These are phyloP conservation scores for Phialemonium atrogriseum DNA, from an alignment of 2,329 filamentous ascomycete genomes.

Conservation along the genomic window DNA sequence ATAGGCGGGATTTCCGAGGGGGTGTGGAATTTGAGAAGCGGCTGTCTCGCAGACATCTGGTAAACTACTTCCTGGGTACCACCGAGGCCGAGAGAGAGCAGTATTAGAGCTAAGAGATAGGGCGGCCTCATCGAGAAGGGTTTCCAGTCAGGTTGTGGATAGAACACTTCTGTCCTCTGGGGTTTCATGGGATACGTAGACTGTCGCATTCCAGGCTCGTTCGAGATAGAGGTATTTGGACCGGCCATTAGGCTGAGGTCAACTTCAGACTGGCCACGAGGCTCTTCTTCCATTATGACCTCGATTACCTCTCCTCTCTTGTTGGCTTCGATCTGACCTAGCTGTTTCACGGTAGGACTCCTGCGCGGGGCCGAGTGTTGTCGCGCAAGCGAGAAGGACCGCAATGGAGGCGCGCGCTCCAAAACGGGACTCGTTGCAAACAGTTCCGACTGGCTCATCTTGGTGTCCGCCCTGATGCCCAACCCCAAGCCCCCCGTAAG, in stretches of 20 bases:
- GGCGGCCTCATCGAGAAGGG: constrained; percentile 57
- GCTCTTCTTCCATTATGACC: constrained; percentile 40
- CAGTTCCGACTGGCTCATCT: constrained; percentile 42
- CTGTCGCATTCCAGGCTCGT: constrained; percentile 21
- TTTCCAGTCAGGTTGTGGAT: constrained; percentile 58
- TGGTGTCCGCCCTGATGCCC: constrained; percentile 40
- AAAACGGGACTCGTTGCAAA: constrained; percentile 26
- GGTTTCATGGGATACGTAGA: constrained; percentile 28
- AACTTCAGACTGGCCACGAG: constrained; percentile 23
- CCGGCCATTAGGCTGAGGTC: constrained; percentile 45
- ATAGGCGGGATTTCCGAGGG: constrained; percentile 41
- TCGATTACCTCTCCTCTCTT: constrained; percentile 51
- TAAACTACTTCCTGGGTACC: constrained; percentile 47
- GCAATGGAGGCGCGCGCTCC: constrained; percentile 23
- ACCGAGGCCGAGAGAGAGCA: constrained; percentile 44
- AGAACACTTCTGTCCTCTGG: constrained; percentile 42
- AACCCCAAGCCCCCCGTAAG: constrained; percentile 51
- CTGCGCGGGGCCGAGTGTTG: constrained; percentile 14
- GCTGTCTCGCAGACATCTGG: constrained; percentile 33
- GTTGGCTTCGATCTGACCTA: constrained; percentile 52
- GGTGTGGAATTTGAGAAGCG: constrained; percentile 40
- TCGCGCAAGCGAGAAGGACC: constrained; percentile 28
- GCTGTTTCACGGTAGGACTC: constrained; percentile 33
- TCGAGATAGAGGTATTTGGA: constrained; percentile 19
- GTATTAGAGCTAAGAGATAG: constrained; percentile 45